These are phyloP conservation scores for Dillenia suffruticosa DNA, from an alignment of 164 flowering plant genomes.

Conservation along the genomic window DNA sequence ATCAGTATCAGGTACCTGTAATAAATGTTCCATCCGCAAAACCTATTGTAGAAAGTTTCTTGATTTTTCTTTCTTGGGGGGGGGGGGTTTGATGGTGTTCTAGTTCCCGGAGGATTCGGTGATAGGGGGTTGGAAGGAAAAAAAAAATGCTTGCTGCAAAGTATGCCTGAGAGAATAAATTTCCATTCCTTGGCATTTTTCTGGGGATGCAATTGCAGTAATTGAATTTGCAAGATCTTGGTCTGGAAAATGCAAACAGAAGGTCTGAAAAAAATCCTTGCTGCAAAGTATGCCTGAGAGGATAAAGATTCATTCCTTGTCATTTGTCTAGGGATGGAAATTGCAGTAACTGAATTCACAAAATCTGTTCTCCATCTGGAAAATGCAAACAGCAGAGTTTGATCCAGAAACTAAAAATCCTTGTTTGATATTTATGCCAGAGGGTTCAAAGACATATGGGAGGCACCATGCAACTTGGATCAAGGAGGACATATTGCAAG, in stretches of 20 bases:
- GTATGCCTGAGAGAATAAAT: conserved; percentile 70
- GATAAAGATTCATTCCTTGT: conserved; percentile 70
- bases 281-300: conserved; percentile 83
- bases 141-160: conserved; percentile 80
- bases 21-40: too few species aligned
- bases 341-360: conserved; percentile 68
- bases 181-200: conserved; percentile 78
- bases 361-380: conserved; percentile 79
- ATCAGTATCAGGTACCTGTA: too few species aligned
- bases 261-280: too few species aligned
- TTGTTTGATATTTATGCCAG: conserved; percentile 97
- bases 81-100: conserved; percentile 65
- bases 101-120: conserved; percentile 84
- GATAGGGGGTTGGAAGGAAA: conserved; percentile 76
- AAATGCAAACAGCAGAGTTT: too few species aligned
- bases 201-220: conserved; percentile 81
- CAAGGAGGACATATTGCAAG: conserved; percentile 81
- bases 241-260: too few species aligned
- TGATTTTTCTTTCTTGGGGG: too few species aligned
- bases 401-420: conserved; percentile 71
- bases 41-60: too few species aligned
- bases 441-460: conserved; percentile 99
- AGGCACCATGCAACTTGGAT: conserved; percentile 97
- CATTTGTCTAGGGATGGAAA: conserved; percentile 83
- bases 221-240: conserved; percentile 70